A percentile compares a stretch with the other conserved stretches of the same genome.
These are phyloP conservation scores for Lablab purpureus DNA, from an alignment of 306 rosid species.

Conservation along the genomic window DNA sequence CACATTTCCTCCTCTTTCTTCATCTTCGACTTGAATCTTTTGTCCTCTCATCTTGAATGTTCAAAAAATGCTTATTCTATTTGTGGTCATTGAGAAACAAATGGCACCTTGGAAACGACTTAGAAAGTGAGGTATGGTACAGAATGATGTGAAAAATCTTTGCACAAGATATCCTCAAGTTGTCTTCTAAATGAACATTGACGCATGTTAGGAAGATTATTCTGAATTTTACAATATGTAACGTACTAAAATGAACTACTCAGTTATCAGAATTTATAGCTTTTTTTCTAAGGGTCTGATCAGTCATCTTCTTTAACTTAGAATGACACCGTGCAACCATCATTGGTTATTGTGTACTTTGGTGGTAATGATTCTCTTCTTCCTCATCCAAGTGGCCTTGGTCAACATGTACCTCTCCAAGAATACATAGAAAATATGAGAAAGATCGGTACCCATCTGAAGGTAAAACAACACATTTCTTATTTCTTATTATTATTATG, in stretches of 20 bases:
- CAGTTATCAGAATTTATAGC: neutral
- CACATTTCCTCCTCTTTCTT: neutral
- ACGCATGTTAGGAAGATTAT: neutral
- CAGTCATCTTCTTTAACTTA: conserved; percentile 33
- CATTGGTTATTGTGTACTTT: conserved; percentile 79
- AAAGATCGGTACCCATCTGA: conserved; percentile 68
- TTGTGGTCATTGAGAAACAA: neutral
- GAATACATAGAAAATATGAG: conserved; percentile 82
- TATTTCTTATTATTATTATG: neutral
- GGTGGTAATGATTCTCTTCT: conserved; percentile 84
- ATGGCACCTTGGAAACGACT: neutral
- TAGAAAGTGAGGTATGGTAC: conserved; percentile 2
- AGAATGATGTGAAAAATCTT: conserved; percentile 20
- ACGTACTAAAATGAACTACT: neutral
- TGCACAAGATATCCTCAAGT: neutral
- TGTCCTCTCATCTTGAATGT: neutral
- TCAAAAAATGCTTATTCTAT: neutral
- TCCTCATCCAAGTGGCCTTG: conserved; percentile 66
- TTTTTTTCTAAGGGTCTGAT: neutral
- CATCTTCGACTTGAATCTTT: neutral
- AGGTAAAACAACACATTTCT: conserved; percentile 51
- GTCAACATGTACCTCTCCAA: conserved; percentile 75
- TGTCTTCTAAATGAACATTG: neutral
- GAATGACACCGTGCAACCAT: conserved; percentile 72
- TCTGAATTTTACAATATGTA: conserved; percentile 14